A percentile compares a stretch with the other conserved stretches of the same genome.
Evolutionary conservation across 2,329 filamentous ascomycete species (phyloP).

Genomic region (Mycosphaerella sp.): DNA sequence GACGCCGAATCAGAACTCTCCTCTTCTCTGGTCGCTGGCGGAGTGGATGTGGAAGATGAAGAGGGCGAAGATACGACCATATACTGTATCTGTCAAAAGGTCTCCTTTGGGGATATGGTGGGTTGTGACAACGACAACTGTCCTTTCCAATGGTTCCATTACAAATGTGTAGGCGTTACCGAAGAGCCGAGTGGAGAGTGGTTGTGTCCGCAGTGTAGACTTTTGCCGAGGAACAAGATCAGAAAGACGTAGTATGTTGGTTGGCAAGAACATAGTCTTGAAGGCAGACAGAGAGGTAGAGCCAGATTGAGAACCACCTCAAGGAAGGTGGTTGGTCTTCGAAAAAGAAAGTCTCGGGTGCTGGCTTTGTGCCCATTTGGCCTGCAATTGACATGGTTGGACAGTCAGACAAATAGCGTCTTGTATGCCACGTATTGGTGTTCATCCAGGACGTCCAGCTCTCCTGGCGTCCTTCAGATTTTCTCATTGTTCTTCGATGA

Average conservation of each 20-base stretch:
- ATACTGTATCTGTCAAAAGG: conserved; percentile 76
- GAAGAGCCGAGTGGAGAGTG: conserved; percentile 47
- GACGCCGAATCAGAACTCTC: conserved; percentile 15
- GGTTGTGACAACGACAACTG: conserved; percentile 80
- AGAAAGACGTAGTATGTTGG: conserved; percentile 4
- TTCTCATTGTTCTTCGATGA: too few species aligned
- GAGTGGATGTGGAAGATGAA: conserved; percentile 24
- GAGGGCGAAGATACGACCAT: conserved; percentile 47
- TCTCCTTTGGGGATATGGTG: conserved; percentile 83
- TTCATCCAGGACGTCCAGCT: too few species aligned
- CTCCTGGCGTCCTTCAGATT: too few species aligned
- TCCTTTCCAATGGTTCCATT: conserved; percentile 83
- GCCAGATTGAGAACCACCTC: too few species aligned
- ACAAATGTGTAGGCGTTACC: conserved; percentile 52
- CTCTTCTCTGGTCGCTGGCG: conserved; percentile 21
- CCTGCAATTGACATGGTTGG: too few species aligned
- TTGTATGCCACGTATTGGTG: too few species aligned
- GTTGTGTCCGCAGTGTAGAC: conserved; percentile 41
- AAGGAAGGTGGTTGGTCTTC: too few species aligned
- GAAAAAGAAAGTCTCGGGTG: too few species aligned
- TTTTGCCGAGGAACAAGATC: conserved; percentile 27
- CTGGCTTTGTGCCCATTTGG: too few species aligned
- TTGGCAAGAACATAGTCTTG: neutral
- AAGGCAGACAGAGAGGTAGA: neutral
- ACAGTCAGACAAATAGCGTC: too few species aligned